Evolutionary conservation across 345 rosid species (phyloP).

Genomic region (Gossypium anomalum): DNA sequence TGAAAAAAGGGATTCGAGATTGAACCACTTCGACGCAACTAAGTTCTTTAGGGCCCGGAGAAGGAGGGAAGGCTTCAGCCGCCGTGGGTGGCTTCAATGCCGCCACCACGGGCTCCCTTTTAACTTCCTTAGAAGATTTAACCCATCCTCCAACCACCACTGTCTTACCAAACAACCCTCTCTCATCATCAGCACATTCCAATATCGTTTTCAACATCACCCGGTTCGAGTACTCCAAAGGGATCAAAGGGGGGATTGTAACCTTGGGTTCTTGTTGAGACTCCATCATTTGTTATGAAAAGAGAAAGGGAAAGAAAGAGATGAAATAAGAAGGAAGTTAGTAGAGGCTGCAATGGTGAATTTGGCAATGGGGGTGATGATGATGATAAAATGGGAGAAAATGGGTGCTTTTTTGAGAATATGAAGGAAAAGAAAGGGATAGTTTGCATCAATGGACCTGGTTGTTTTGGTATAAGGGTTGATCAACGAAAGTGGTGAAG

Average conservation of each 20-base stretch:
- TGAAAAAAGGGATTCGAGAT: conserved; percentile 55
- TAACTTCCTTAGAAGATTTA: conserved; percentile 59
- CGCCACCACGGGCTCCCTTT: conserved; percentile 30
- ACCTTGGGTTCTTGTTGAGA: conserved; percentile 12
- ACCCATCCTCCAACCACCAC: conserved; percentile 89
- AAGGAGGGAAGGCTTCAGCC: conserved; percentile 13
- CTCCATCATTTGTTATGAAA: conserved; percentile 21
- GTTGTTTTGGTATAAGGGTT: neutral
- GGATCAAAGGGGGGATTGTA: neutral
- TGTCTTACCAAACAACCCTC: conserved; percentile 37
- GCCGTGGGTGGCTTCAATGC: conserved; percentile 8
- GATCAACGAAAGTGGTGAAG: neutral
- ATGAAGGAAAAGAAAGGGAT: conserved; percentile 67
- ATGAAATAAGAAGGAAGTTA: neutral
- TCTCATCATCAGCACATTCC: conserved; percentile 45
- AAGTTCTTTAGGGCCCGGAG: conserved; percentile 27
- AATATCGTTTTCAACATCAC: conserved; percentile 48
- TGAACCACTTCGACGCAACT: conserved; percentile 67
- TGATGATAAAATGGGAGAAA: neutral
- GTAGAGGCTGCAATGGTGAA: neutral
- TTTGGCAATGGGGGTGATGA: conserved; percentile 11
- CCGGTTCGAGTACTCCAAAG: conserved; percentile 49
- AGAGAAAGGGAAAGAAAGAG: neutral
- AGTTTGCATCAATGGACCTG: conserved; percentile 28
- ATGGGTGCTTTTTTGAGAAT: conserved; percentile 44